phyloP scores from a whole-genome alignment of 176 grass and related monocot genomes.

The Aegilops umbellulata region DNA sequence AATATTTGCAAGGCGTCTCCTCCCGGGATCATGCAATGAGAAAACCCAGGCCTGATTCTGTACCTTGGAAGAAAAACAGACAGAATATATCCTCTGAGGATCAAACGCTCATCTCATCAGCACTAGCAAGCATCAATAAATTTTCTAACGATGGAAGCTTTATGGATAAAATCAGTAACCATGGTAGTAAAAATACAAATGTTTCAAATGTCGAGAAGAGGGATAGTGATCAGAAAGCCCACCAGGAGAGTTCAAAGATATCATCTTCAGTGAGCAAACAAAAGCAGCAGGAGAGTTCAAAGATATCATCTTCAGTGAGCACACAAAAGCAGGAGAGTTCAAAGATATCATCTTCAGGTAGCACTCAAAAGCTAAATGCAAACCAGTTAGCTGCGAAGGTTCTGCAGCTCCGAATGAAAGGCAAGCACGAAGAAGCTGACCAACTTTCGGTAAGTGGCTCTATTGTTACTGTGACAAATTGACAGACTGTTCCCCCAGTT shows the following conservation, averaged over 20 bases:
- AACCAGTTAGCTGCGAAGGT: conserved; percentile 92
- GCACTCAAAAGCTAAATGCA: conserved; percentile 62
- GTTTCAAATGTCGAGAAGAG: conserved; percentile 35
- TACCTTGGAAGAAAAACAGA: conserved; percentile 73
- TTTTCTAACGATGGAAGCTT: conserved; percentile 88
- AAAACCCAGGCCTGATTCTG: conserved; percentile 70
- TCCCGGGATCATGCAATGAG: conserved; percentile 75
- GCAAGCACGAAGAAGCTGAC: conserved; percentile 83
- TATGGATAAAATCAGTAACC: conserved; percentile 61
- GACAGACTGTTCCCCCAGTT: not conserved
- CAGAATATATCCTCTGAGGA: conserved; percentile 70
- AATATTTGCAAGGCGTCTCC: conserved; percentile 74
- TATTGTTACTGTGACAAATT: conserved; percentile 31
- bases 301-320: not conserved
- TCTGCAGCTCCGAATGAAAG: conserved; percentile 91
- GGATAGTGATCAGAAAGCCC: conserved; percentile 23
- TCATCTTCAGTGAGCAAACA: not conserved
- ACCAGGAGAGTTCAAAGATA: conserved; percentile 4
- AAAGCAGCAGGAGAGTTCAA: no score
- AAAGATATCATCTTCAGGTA: conserved; percentile 21
- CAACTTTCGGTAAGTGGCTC: conserved; percentile 72
- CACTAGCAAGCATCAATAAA: conserved; percentile 74
- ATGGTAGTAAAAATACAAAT: conserved; percentile 36
- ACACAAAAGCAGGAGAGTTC: conserved; percentile 31
- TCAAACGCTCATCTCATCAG: conserved; percentile 61